Conservation (phyloP, 257 asterid genomes). For the Buddleja alternifolia region DNA sequence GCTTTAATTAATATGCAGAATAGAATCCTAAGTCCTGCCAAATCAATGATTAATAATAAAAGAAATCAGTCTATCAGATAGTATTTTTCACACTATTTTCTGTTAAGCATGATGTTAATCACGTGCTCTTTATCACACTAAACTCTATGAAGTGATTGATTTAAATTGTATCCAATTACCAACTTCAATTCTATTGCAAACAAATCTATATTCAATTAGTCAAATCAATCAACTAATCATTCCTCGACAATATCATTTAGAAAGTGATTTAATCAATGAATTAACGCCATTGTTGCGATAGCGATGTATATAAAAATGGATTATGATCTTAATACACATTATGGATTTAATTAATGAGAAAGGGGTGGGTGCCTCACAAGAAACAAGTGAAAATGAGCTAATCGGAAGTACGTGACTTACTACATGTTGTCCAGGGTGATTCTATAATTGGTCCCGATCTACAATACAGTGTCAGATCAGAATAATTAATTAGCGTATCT, state of each 20-base stretch:
- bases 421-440: too few species aligned
- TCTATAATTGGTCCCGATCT: too few species aligned
- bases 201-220: not conserved
- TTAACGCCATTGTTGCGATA: not conserved
- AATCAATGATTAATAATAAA: not conserved
- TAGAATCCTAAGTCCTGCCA: not conserved
- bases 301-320: not conserved
- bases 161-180: not conserved
- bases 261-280: slow-evolving; percentile 10
- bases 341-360: too few species aligned
- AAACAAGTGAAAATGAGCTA: not conserved
- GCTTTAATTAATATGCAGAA: not conserved
- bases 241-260: slow-evolving; percentile 19
- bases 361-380: too few species aligned
- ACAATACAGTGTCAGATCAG: too few species aligned
- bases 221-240: slow-evolving; percentile 41
- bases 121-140: not conserved
- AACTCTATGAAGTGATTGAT: too few species aligned
- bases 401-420: slow-evolving; percentile 20
- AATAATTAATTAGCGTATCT: too few species aligned
- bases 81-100: slow-evolving; percentile 1
- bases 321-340: too few species aligned
- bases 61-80: slow-evolving; percentile 10
- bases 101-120: slow-evolving; percentile 9
- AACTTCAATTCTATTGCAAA: not conserved